Conservation (phyloP, 768 basidiomycete species). For the Suillus hirtellus region DNA sequence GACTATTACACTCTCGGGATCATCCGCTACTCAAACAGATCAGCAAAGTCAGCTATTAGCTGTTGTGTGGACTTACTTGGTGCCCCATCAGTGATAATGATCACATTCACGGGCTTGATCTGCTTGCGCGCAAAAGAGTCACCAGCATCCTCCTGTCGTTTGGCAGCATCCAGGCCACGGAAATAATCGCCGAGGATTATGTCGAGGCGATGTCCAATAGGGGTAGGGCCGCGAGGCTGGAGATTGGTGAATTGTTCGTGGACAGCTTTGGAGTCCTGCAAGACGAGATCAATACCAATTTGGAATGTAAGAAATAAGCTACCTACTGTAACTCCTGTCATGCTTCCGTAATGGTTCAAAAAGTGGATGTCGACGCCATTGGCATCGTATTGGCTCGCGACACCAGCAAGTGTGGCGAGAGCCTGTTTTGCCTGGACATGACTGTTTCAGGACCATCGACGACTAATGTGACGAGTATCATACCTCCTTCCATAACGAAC, state of each 20-base stretch:
- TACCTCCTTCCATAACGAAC: conserved; percentile 52
- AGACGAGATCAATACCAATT: not conserved
- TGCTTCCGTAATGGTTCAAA: conserved; percentile 43
- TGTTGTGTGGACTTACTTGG: conserved; percentile 43
- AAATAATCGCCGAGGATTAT: conserved; percentile 40
- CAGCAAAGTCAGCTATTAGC: not conserved
- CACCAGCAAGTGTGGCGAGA: conserved; percentile 48
- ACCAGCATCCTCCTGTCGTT: conserved; percentile 23
- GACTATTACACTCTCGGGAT: conserved; percentile 50
- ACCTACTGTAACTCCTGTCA: conserved; percentile 41
- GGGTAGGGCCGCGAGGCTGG: conserved; percentile 44
- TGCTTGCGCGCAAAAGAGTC: conserved; percentile 25
- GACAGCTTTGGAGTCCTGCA: conserved; percentile 40
- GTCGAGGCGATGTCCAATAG: conserved; percentile 45
- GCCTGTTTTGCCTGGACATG: conserved; percentile 42
- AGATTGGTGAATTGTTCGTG: conserved; percentile 45
- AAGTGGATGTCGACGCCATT: conserved; percentile 68
- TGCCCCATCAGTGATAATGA: conserved; percentile 65
- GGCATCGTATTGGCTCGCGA: conserved; percentile 49
- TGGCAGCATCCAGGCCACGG: conserved; percentile 34
- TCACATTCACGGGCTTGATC: conserved; percentile 58
- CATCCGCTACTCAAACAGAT: conserved; percentile 41
- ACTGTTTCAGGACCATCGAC: not conserved
- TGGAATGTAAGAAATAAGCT: not conserved
- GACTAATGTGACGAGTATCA: not conserved